Conservation (phyloP, 805 yeast genomes). For the Candida nitratophila region DNA sequence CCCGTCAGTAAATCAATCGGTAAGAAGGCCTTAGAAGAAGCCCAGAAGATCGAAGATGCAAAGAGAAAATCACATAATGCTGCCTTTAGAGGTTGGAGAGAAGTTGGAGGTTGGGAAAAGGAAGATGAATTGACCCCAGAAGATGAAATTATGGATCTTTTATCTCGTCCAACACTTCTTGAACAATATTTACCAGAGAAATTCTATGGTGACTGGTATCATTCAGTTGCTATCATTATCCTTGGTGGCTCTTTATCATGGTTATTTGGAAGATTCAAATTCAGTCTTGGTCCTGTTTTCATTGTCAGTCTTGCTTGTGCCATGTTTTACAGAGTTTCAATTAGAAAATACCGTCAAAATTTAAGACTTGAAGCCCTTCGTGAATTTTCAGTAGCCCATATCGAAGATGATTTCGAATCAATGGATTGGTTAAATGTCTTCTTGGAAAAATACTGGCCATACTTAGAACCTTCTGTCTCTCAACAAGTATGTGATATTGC, state of each 20-base stretch:
- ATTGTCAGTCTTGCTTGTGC: constrained; percentile 57
- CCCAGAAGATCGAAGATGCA: constrained; percentile 10
- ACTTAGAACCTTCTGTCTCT: constrained; percentile 81
- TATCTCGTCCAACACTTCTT: constrained; percentile 62
- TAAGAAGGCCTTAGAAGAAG: constrained; percentile 10
- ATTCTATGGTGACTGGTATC: constrained; percentile 95
- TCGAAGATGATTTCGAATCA: constrained; percentile 86
- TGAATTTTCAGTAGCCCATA: constrained; percentile 70
- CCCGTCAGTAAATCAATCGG: constrained; percentile 23
- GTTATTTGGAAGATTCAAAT: constrained; percentile 67
- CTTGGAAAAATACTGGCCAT: constrained; percentile 87
- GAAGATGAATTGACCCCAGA: constrained; percentile 56
- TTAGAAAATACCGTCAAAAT: constrained; percentile 67
- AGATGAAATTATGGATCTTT: constrained; percentile 67
- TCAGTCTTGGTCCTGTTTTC: constrained; percentile 77
- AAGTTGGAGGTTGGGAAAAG: constrained; percentile 81
- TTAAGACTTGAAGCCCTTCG: constrained; percentile 80
- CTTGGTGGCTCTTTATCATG: constrained; percentile 69
- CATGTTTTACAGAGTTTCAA: constrained; percentile 73
- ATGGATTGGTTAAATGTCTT: constrained; percentile 94
- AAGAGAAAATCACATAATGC: constrained; percentile 49
- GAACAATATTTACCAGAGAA: constrained; percentile 71
- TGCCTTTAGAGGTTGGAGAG: constrained; percentile 88
- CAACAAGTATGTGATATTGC: constrained; percentile 81
- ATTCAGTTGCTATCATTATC: constrained; percentile 67